A percentile compares a stretch with the other conserved stretches of the same genome.
Evolutionary conservation across 2,329 filamentous ascomycete genomes (phyloP).

Genomic region (Boeremia exigua): DNA sequence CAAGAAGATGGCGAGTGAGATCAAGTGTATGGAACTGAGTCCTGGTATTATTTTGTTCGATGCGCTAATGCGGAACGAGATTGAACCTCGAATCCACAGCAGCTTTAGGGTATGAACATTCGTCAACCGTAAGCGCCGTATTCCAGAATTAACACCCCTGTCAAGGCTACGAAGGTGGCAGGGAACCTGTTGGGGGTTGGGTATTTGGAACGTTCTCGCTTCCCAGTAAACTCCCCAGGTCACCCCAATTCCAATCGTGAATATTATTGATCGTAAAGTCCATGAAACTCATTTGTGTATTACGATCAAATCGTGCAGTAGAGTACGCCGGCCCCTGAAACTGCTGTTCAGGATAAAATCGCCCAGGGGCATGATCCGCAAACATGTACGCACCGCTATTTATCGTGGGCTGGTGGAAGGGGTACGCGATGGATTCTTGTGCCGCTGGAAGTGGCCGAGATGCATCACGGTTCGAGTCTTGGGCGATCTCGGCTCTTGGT

Average conservation of each 20-base stretch:
- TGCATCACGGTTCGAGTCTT: slow-evolving; percentile 2
- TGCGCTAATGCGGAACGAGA: not conserved
- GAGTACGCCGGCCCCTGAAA: slow-evolving; percentile 24
- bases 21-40: not conserved
- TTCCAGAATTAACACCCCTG: not conserved
- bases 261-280: slow-evolving; percentile 46
- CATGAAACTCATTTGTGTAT: slow-evolving; percentile 44
- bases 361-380: slow-evolving; percentile 30
- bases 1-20: not conserved
- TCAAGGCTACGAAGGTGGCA: slow-evolving; percentile 7
- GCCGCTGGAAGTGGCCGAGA: slow-evolving; percentile 18
- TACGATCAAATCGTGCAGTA: slow-evolving; percentile 32
- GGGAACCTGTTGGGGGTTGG: slow-evolving; percentile 15
- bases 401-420: slow-evolving; percentile 31
- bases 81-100: not conserved
- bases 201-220: slow-evolving; percentile 23
- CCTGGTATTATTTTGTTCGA: not conserved
- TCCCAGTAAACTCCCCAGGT: slow-evolving; percentile 38
- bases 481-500: slow-evolving; percentile 4
- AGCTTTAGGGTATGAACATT: not conserved
- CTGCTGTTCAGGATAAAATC: slow-evolving; percentile 32
- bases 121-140: not conserved
- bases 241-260: slow-evolving; percentile 45
- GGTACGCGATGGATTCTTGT: slow-evolving; percentile 22
- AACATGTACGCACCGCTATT: slow-evolving; percentile 42